Base-by-base conservation (phyloP, 169 alveolate species). In the Theileria parva region DNA sequence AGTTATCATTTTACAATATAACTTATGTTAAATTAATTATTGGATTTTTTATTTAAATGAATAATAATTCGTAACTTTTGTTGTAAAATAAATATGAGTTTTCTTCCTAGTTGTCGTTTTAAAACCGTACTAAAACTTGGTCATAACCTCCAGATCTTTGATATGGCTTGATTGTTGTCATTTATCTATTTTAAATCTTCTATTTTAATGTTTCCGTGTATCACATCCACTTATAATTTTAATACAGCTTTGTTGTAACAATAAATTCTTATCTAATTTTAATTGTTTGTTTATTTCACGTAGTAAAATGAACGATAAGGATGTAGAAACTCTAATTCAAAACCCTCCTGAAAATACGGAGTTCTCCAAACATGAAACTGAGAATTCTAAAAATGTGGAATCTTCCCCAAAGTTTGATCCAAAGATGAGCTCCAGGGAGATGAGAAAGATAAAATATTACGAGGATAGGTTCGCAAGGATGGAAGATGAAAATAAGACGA, bases 401-500 rank as follows among this genome's bases (percentile, higher is more conserved):
- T 30, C 80, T 8, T 27, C 74, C 23, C 64, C 70, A 19, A 67
- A 55, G 21, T 88, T 88, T 72, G 86, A 88, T 63, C 93, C 93
- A 25, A 85, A 76, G 64, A 69, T 81, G 32, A 88, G 93, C 51
- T 80, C 93, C 19, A 67, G 93, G 74, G 93, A 88, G 53, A 74
- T 88, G 92, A 65, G 86, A 63, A 88, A 88, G 34, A 88, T 88
- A 21, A 80, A 79, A 75, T 88, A 90, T 71, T 90, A 90, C 72
- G 94, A 90, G 39, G 75, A 85, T 71, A 87, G 86, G 94, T 90
- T 90, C 77, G 85, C 91, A 73, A 86, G 79, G 51, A 79, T 90
- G 88, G 94, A 77, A 39, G 64, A 76, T 50, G 79, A 77, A 57
- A 81, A 84, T 67, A 84, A 77, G 51, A 63, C 71, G 34, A 7